Evolutionary conservation across 129 eudicot species (phyloP).

Genomic region (Deinandra increscens): DNA sequence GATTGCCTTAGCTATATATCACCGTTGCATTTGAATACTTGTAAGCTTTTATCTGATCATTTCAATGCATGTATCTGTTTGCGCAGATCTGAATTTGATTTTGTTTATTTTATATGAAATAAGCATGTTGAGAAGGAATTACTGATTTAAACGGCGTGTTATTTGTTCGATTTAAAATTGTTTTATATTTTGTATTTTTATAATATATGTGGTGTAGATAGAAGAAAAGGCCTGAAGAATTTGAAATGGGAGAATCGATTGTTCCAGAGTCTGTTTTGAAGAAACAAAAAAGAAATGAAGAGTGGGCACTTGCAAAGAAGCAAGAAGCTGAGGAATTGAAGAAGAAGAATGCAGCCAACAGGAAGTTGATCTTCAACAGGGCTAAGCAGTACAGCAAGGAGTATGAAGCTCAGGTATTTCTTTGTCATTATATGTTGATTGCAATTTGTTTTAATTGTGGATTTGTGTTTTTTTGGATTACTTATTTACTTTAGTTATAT

Average conservation of each 20-base stretch:
- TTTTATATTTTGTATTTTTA: no score
- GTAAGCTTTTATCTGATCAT: not conserved
- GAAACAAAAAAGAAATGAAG: no score
- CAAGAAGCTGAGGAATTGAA: no score
- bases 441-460: not conserved
- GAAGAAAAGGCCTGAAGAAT: constrained; percentile 69
- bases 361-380: no score
- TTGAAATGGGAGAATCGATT: constrained; percentile 36
- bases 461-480: not conserved
- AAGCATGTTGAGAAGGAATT: not conserved
- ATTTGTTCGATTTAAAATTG: not conserved
- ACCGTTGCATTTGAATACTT: not conserved
- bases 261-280: constrained; percentile 84
- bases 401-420: no score
- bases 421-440: no score
- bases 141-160: not conserved
- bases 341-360: no score
- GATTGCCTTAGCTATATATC: not conserved
- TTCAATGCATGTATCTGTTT: not conserved
- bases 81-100: not conserved
- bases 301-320: no score
- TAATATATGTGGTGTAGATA: constrained; percentile 2
- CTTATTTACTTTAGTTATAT: not conserved
- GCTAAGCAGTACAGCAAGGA: no score
- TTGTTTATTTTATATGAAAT: not conserved